Base-by-base conservation (phyloP, 2,329 filamentous ascomycete genomes). In the Zymoseptoria tritici region DNA sequence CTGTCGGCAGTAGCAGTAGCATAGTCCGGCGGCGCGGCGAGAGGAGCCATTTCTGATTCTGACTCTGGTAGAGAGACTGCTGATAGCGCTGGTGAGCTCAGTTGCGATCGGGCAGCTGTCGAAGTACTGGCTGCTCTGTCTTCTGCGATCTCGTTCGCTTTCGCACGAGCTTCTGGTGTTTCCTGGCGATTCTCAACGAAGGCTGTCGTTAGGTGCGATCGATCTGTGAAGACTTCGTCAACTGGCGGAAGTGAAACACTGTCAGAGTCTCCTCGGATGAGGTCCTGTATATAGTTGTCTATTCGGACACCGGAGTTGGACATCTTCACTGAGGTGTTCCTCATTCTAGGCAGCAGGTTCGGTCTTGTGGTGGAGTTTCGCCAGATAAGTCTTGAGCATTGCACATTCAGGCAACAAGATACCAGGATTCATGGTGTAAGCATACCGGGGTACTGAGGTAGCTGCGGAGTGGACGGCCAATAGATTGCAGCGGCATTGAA, bases 21-120 rank as follows among this genome's bases (percentile, higher is more conserved):
- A 51, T 71, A 71, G 50, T 68, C 67, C 19, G 68, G 68, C 31
- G 68, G 68, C 19, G 67, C 64, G 52, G 56, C 56, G 50, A 36
- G 24, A 51, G 57, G 31, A 19, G 56, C 49, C 57, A 57, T 53
- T 53, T 64, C 52, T 16, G 49, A 54, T 57, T 60, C 59, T 16
- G 61, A 57, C 62, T 64, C 67, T 52, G 60, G 46, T 19, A 57
- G 57, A 4, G 64, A 60, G 51, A 59, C 36, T 3, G 57, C 26
- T 11, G 64, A 63, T 9, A 58, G 56, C 1, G 46, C 56, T 8
- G 61, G 52, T 16, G 66, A 65, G 16, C 51, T 62, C 13, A 62
- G 22, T n/a, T 55, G 62, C 26, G 65, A 63, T 31, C 57, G 60
- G 24, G 60, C 49, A 16, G 26, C 57, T 31, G 60, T 56, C 53